Evolutionary conservation across 148 eudicot species (phyloP).

Genomic region (Cornus controversa): DNA sequence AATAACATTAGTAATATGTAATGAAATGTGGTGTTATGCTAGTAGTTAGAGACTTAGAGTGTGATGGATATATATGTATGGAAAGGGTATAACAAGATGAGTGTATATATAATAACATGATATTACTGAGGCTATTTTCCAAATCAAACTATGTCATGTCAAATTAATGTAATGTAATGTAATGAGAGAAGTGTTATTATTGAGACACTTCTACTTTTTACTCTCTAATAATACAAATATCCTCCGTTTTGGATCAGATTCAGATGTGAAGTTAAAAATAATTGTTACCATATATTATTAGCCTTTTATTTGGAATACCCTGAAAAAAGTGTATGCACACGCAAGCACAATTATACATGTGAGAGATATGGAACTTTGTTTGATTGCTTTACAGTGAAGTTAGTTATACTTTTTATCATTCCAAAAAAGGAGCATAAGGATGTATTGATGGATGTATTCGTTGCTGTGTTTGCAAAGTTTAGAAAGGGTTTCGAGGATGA

Average conservation of each 20-base stretch:
- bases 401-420: no score
- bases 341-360: no score
- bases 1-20: slow-evolving; percentile 14
- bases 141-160: neutral
- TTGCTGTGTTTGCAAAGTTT: neutral
- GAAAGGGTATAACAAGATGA: neutral
- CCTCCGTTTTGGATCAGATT: no score
- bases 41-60: slow-evolving; percentile 7
- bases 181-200: neutral
- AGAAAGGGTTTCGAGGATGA: neutral
- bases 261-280: no score
- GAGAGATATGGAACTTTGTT: neutral
- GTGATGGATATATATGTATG: neutral
- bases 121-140: neutral
- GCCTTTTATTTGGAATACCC: neutral
- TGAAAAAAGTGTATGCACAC: no score
- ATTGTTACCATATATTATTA: no score
- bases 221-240: no score
- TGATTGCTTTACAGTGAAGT: neutral
- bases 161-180: no score
- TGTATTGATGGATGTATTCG: neutral
- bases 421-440: neutral
- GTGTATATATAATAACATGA: slow-evolving; percentile 2
- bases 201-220: neutral
- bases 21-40: neutral